A percentile compares a stretch with the other conserved stretches of the same genome.
Conservation (phyloP, 768 basidiomycete genomes). For the Mrakia frigida region DNA sequence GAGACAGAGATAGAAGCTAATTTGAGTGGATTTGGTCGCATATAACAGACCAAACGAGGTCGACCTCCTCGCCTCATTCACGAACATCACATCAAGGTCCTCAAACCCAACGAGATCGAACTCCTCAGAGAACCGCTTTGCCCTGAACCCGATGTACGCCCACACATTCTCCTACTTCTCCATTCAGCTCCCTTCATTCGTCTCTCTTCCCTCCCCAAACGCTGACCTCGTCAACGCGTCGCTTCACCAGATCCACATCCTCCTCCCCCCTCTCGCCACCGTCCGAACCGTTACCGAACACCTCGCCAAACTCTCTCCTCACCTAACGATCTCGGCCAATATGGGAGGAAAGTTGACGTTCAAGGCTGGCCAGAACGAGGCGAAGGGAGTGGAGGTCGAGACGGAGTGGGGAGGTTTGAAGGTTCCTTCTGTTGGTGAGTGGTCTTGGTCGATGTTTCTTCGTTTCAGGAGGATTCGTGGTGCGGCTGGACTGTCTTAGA, state of each 20-base stretch:
- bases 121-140: constrained; percentile 73
- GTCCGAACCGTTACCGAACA: constrained; percentile 74
- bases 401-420: constrained; percentile 71
- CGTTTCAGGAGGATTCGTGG: too few species aligned
- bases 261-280: constrained; percentile 68
- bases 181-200: background rate
- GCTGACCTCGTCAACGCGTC: background rate
- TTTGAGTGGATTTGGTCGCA: too few species aligned
- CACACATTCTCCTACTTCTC: background rate
- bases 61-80: constrained; percentile 54
- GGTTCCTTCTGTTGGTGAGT: constrained; percentile 50
- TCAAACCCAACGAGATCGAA: constrained; percentile 67
- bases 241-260: constrained; percentile 61
- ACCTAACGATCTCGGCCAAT: constrained; percentile 65
- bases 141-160: constrained; percentile 70
- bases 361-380: constrained; percentile 63
- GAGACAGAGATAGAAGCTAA: background rate
- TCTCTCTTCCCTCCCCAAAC: background rate
- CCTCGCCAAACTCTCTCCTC: constrained; percentile 62
- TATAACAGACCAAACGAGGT: background rate
- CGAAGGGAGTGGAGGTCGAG: constrained; percentile 53
- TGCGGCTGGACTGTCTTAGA: too few species aligned
- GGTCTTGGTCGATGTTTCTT: too few species aligned
- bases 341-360: constrained; percentile 55
- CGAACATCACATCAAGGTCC: constrained; percentile 75